Percentiles rank a stretch among this genome's conserved stretches.
Evolutionary conservation across 2,329 filamentous ascomycete genomes (phyloP).

Genomic region (Trichoderma citrinoviride): DNA sequence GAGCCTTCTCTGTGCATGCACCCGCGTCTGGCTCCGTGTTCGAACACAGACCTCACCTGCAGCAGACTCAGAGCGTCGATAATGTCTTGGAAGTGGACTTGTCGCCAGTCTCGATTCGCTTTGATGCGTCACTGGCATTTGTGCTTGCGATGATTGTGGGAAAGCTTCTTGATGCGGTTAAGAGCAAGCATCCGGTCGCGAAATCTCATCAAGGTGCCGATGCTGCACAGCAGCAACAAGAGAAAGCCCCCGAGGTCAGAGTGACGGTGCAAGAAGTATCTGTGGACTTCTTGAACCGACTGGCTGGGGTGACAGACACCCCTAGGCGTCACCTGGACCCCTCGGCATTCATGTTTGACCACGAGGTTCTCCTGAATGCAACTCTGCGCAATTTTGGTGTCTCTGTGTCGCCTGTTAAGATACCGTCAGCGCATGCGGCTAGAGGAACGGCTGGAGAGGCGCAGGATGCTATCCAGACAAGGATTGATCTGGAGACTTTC

Average conservation of each 20-base stretch:
- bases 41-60: background rate
- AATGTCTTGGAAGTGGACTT: conserved; percentile 47
- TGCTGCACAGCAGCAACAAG: conserved; percentile 14
- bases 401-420: conserved; percentile 28
- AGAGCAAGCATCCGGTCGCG: conserved; percentile 26
- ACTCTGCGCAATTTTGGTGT: conserved; percentile 46
- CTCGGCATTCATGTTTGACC: conserved; percentile 40
- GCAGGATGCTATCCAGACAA: conserved; percentile 34
- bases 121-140: conserved; percentile 57
- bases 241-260: conserved; percentile 40
- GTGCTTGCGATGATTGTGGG: conserved; percentile 51
- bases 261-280: conserved; percentile 50
- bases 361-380: conserved; percentile 53
- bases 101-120: conserved; percentile 52
- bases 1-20: conserved; percentile 56
- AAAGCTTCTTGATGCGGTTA: conserved; percentile 48
- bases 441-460: conserved; percentile 26
- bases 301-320: conserved; percentile 52
- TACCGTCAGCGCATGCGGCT: conserved; percentile 17
- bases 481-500: conserved; percentile 55
- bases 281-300: conserved; percentile 54
- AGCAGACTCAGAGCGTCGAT: conserved; percentile 23
- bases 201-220: conserved; percentile 23
- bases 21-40: conserved; percentile 17
- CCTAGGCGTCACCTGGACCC: conserved; percentile 46